Percentiles rank a stretch among this genome's conserved stretches.
Conservation (phyloP, 306 rosid species). For the Cajanus cajan region DNA sequence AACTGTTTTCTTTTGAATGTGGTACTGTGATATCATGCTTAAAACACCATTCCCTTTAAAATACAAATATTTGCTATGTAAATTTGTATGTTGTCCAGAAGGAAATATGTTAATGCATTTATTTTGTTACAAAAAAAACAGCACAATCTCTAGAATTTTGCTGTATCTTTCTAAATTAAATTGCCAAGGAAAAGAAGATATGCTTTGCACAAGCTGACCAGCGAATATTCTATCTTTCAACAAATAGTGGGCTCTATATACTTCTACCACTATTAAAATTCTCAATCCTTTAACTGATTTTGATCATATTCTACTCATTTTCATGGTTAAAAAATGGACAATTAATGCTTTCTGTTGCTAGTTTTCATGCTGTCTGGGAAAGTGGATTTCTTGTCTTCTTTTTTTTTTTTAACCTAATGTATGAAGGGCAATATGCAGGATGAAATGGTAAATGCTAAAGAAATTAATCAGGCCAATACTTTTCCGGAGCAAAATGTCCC, state of each 20-base stretch:
- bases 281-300: not conserved
- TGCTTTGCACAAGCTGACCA: not conserved
- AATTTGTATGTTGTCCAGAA: not conserved
- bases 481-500: constrained; percentile 55
- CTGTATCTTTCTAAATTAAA: not conserved
- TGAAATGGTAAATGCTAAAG: constrained; percentile 37
- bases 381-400: constrained; percentile 1
- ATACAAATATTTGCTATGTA: not conserved
- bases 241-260: not conserved
- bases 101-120: constrained; percentile 7
- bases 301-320: constrained; percentile 12
- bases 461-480: constrained; percentile 32
- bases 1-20: constrained; percentile 3
- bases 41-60: constrained; percentile 5
- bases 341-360: not conserved
- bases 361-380: constrained; percentile 13
- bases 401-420: constrained; percentile 16
- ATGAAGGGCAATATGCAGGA: constrained; percentile 48
- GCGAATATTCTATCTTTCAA: not conserved
- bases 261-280: not conserved
- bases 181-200: not conserved
- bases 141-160: not conserved
- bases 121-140: not conserved
- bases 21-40: not conserved
- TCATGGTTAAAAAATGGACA: not conserved